Percentiles rank a stretch among this genome's conserved stretches.
phyloP scores from a whole-genome alignment of 352 stramenopile genomes.

The Pythium apleroticum region DNA sequence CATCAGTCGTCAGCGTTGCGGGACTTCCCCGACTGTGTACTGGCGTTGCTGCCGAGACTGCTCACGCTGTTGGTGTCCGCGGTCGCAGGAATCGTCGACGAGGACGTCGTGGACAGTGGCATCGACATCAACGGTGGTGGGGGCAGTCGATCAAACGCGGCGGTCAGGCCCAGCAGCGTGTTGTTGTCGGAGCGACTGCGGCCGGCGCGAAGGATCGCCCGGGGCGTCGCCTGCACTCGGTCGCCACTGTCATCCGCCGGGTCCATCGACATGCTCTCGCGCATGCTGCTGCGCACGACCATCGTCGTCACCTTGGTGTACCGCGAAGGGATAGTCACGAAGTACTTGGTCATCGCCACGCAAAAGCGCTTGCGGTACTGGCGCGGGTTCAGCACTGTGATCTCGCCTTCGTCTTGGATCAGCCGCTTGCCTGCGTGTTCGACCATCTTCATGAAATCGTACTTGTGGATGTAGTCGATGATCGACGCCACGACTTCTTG shows the following conservation, averaged over 20 bases:
- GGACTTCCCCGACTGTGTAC: conserved; percentile 23
- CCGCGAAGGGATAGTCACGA: conserved; percentile 82
- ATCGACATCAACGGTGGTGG: background rate
- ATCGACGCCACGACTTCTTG: conserved; percentile 87
- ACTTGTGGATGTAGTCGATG: conserved; percentile 91
- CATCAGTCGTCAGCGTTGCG: conserved; percentile 5
- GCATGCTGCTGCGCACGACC: conserved; percentile 42
- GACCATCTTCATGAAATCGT: conserved; percentile 91
- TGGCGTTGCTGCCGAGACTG: conserved; percentile 25
- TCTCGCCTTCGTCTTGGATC: conserved; percentile 88
- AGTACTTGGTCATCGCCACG: conserved; percentile 88
- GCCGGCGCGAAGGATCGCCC: background rate
- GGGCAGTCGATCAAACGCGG: conserved; percentile 11
- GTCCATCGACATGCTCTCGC: conserved; percentile 11
- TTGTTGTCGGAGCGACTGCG: conserved; percentile 22
- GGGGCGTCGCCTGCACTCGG: conserved; percentile 1
- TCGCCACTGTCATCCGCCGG: conserved; percentile 10
- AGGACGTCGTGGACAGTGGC: background rate
- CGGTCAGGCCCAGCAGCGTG: conserved; percentile 19
- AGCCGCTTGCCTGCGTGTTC: conserved; percentile 87
- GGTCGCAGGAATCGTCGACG: background rate
- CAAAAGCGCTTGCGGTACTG: conserved; percentile 88
- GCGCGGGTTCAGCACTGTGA: conserved; percentile 85
- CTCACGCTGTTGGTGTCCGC: conserved; percentile 9
- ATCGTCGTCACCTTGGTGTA: conserved; percentile 82